These are phyloP conservation scores for Rosa lucieae DNA, from an alignment of 306 rosid genomes.

Conservation along the genomic window DNA sequence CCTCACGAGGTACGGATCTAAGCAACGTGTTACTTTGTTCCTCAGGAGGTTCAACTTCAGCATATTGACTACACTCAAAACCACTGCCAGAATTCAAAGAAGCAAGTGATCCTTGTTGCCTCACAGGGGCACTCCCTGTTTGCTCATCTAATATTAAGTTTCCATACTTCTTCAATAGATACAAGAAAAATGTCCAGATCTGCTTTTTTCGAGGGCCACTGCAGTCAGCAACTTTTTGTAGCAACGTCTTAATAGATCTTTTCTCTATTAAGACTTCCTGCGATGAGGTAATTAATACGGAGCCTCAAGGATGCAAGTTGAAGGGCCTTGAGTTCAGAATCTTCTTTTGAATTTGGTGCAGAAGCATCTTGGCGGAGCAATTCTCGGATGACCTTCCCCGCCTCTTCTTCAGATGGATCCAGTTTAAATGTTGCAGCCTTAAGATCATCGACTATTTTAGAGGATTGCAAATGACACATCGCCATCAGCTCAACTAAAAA, in stretches of 20 bases:
- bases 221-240: conserved; percentile 40
- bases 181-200: conserved; percentile 57
- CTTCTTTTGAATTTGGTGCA: conserved; percentile 50
- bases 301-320: conserved; percentile 64
- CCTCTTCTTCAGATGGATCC: conserved; percentile 66
- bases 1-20: conserved; percentile 54
- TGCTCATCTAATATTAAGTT: conserved; percentile 42
- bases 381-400: conserved; percentile 55
- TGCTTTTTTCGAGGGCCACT: conserved; percentile 37
- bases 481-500: too few relatives aligned
- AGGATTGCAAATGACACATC: conserved; percentile 80
- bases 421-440: conserved; percentile 45
- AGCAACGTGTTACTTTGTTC: conserved; percentile 32
- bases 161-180: conserved; percentile 51
- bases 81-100: conserved; percentile 33
- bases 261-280: conserved; percentile 52
- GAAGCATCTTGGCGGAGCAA: conserved; percentile 48
- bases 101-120: conserved; percentile 29
- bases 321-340: conserved; percentile 50
- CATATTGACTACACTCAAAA: conserved; percentile 24
- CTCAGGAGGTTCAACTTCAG: conserved; percentile 29
- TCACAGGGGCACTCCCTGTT: conserved; percentile 25
- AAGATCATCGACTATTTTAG: conserved; percentile 62
- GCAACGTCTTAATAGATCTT: conserved; percentile 58
- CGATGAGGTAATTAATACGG: conserved; percentile 52